Evolutionary conservation across 306 rosid species (phyloP), one percentile per base, ranked within the genome.

Genomic region (Quercus glauca): DNA sequence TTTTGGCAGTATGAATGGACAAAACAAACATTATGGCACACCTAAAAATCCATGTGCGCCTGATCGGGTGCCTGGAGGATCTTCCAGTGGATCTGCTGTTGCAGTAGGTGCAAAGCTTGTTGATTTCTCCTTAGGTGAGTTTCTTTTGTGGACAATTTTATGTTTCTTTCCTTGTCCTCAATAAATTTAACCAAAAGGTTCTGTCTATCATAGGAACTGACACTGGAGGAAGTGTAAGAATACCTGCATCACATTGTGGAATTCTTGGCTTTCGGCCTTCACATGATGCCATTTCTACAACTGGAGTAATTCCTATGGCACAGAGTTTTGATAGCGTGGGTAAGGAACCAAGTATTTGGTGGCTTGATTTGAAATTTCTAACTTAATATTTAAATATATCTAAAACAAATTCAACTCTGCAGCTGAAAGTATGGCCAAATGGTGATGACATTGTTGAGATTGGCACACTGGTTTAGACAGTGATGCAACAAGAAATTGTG

Each of bases 281-380:
- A 73, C 98, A 89, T 61, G 94, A 79, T 70, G 81, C 78, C 78
- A 56, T 95, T 85, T 87, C 94, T 63, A 82, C 82, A 77, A 72
- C 85, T 13, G 96, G 97, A 80, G 97, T 91, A 63, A 81, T 69
- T 75, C 99, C 99, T 31, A 79, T 93, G 98, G 89, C 99, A 28
- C 99, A 95, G 67, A 95, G 94, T 70, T 91, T 91, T 75, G 99
- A 95, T 76, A 93, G 93, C 13, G 94, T 93, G 33, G 98, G 99
- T 95, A 88, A 81, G 90, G 64, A 79, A 76, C 58, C 28, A 4
- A 35, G 13, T 55, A 5, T 31, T 72, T 55, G 67, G 73, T 57
- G 65, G 60, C 71, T 78, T 26, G 72, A 19, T 74, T 25, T 73
- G 25, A 45, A 74, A 51, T 78, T 12, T 76, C 37, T 53, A 37